Evolutionary conservation across 2,329 filamentous ascomycete species (phyloP), one percentile per base, ranked within the genome.

Genomic region (Penicillium olsonii): DNA sequence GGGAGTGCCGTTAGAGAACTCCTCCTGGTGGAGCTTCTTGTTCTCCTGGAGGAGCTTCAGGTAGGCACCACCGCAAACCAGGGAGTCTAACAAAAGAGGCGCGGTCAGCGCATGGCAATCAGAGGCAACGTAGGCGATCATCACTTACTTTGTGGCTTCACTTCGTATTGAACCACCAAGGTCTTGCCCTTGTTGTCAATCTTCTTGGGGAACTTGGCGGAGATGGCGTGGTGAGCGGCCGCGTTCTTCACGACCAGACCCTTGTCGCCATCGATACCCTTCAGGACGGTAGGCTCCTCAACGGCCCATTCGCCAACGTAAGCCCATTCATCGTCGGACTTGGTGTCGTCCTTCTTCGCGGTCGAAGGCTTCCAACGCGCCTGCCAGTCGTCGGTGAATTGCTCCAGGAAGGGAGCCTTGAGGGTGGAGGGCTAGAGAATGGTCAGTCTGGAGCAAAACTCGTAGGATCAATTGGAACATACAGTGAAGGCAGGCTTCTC

Each of bases 11-110:
- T 99, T 97, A 74, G 89, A 90, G 81, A 99, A 99, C 80, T 99
- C 94, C 60, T 97, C 92, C 67, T 90, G 85, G 80, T 96, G 90
- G 66, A 99, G 90, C 73, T 90, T 88, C 81, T 92, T 92, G 83
- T 94, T 97, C 72, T 99, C 92, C 66, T 95, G 88, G 63, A 99
- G 88, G 62, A 99, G 89, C 87, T 99, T 99, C 82, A 99, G 82
- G 82, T 99, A 99, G 64, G 94, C 94, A 75, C 94, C 94, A 81
- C 94, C 94, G 73, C 94, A 99, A 75, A 96, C 92, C 56, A 99
- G 86, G 64, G 91, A 92, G 72, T 94, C 91, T 95, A n/a, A 35
- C 9, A 27, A 31, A 17, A 7, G 8, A n/a, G 18, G 38, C 20
- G 3, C 11, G 26, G 19, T 50, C 18, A 49, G 22, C 10, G n/a